phyloP scores from a whole-genome alignment of 495 filamentous ascomycete species.

The Copromyces sp. region DNA sequence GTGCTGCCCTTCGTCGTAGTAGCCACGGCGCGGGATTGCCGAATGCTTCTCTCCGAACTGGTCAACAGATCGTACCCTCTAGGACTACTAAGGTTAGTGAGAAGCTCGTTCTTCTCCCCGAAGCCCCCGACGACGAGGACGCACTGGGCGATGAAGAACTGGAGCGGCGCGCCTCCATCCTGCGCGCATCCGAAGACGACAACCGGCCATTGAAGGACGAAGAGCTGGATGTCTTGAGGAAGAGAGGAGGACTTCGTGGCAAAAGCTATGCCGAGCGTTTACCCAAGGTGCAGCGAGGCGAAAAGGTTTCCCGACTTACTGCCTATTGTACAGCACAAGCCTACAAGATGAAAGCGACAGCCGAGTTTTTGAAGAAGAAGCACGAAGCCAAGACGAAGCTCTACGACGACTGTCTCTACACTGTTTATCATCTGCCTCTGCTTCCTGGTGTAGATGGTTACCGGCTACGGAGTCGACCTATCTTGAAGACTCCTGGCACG shows the following conservation, averaged over 20 bases:
- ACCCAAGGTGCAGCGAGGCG: constrained; percentile 76
- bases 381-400: constrained; percentile 94
- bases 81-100: constrained; percentile 88
- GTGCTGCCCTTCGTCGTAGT: constrained; percentile 35
- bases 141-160: constrained; percentile 40
- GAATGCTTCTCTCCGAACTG: constrained; percentile 37
- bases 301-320: constrained; percentile 82
- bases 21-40: constrained; percentile 26
- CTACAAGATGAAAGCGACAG: constrained; percentile 76
- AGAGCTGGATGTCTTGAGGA: constrained; percentile 56
- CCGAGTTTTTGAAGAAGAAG: constrained; percentile 75
- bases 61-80: constrained; percentile 67
- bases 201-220: constrained; percentile 65
- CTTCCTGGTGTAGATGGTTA: constrained; percentile 79
- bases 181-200: constrained; percentile 51
- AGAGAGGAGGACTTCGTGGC: constrained; percentile 54
- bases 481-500: constrained; percentile 84
- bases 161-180: constrained; percentile 22
- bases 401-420: constrained; percentile 98
- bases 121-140: constrained; percentile 54
- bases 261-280: constrained; percentile 94
- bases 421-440: constrained; percentile 85
- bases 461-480: constrained; percentile 76
- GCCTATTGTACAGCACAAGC: constrained; percentile 95
- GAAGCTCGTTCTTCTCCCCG: constrained; percentile 90